These are phyloP conservation scores for Marasmius oreades DNA, from an alignment of 1,284 basidiomycete species.

Conservation along the genomic window DNA sequence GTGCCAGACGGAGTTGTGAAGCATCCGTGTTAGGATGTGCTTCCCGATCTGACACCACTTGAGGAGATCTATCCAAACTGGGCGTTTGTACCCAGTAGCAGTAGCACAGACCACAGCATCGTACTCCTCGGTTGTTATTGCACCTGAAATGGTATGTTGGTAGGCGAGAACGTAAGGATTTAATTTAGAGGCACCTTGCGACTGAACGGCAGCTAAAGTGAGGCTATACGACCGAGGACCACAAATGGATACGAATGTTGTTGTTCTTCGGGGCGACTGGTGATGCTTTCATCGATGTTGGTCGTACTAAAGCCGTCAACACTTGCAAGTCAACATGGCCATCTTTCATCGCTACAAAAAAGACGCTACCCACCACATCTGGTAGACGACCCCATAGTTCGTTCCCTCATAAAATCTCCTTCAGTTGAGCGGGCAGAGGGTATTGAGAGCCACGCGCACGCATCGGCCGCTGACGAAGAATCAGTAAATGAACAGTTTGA, in stretches of 20 bases:
- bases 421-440: conserved; percentile 19
- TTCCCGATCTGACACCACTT: conserved; percentile 40
- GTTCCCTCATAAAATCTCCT: conserved; percentile 49
- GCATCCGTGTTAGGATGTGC: conserved; percentile 17
- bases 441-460: conserved; percentile 37
- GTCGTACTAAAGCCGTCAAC: conserved; percentile 48
- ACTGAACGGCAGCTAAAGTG: conserved; percentile 26
- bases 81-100: conserved; percentile 56
- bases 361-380: conserved; percentile 34
- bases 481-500: conserved; percentile 5
- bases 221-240: conserved; percentile 36
- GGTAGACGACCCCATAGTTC: conserved; percentile 58
- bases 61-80: conserved; percentile 45
- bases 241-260: conserved; percentile 27
- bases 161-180: conserved; percentile 31
- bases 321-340: neutral
- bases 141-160: conserved; percentile 34
- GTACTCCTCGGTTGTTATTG: conserved; percentile 34
- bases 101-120: conserved; percentile 54
- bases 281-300: conserved; percentile 48
- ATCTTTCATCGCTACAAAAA: neutral
- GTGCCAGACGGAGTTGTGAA: neutral
- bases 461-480: conserved; percentile 33
- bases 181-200: conserved; percentile 19
- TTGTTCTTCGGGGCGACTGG: conserved; percentile 24